These are phyloP conservation scores for Colletotrichum endophyticum DNA, from an alignment of 2,329 filamentous ascomycete genomes.

Conservation along the genomic window DNA sequence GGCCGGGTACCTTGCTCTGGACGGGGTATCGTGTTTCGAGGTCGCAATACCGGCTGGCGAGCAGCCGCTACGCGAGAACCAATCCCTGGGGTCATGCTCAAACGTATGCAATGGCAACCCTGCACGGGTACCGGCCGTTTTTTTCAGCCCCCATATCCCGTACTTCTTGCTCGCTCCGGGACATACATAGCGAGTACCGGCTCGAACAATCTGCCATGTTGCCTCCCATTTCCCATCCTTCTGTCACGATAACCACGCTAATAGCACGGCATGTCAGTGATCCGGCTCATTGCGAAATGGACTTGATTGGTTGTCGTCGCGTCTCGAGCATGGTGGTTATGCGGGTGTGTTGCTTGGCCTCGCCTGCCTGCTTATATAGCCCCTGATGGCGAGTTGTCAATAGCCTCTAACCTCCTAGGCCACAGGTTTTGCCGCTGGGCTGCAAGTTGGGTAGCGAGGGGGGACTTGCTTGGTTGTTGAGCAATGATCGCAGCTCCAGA, in stretches of 20 bases:
- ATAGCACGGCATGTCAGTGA: neutral
- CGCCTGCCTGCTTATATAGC: neutral
- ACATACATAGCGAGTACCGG: neutral
- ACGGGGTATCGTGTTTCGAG: neutral
- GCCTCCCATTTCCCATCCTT: neutral
- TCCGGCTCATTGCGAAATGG: neutral
- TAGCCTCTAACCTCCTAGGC: neutral
- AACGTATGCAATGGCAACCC: neutral
- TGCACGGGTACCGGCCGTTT: neutral
- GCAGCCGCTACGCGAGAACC: slow-evolving; percentile 1
- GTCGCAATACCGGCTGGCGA: neutral
- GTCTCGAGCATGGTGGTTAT: neutral
- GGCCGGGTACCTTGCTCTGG: slow-evolving; percentile 1
- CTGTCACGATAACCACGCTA: neutral
- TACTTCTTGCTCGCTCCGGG: neutral
- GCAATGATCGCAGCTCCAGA: neutral
- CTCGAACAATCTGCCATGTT: no score
- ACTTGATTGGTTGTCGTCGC: neutral
- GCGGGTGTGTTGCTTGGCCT: neutral
- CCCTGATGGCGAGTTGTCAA: neutral
- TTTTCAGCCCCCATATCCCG: neutral
- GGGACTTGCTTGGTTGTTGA: neutral
- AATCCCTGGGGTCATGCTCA: neutral
- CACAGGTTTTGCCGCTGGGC: neutral
- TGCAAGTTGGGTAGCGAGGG: neutral